Conservation (phyloP, 2,329 filamentous ascomycete species). For the Aureobasidium pullulans region DNA sequence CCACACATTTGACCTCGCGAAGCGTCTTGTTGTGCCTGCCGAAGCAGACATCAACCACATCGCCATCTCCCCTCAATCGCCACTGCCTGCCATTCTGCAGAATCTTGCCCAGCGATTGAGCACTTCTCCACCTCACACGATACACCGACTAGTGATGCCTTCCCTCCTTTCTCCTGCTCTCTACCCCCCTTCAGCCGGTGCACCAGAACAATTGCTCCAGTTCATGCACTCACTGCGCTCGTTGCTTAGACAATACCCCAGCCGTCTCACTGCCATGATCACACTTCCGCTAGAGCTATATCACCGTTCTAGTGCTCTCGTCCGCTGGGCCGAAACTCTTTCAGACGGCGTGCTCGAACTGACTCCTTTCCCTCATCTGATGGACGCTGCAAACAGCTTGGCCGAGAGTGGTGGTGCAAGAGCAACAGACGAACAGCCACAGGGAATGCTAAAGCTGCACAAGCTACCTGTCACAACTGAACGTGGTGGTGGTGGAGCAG, state of each 20-base stretch:
- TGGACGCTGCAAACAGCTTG: slow-evolving; percentile 40
- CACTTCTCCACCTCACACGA: slow-evolving; percentile 49
- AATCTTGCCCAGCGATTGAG: slow-evolving; percentile 50
- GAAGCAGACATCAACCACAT: slow-evolving; percentile 38
- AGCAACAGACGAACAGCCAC: slow-evolving; percentile 64
- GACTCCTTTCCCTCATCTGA: slow-evolving; percentile 60
- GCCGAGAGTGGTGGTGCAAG: slow-evolving; percentile 43
- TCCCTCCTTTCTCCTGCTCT: slow-evolving; percentile 77
- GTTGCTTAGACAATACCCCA: slow-evolving; percentile 61
- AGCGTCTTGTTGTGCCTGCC: slow-evolving; percentile 37
- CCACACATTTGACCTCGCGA: slow-evolving; percentile 47
- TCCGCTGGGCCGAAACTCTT: slow-evolving; percentile 78
- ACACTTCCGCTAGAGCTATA: slow-evolving; percentile 76
- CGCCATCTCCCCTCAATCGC: slow-evolving; percentile 56
- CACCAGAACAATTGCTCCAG: slow-evolving; percentile 66
- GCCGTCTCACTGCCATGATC: slow-evolving; percentile 61
- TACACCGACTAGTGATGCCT: slow-evolving; percentile 82
- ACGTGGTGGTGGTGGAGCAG: slow-evolving; percentile 70
- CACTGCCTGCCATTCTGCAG: slow-evolving; percentile 57
- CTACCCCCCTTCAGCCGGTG: slow-evolving; percentile 62
- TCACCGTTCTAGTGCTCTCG: slow-evolving; percentile 65
- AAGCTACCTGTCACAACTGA: slow-evolving; percentile 80
- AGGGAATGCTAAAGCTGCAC: slow-evolving; percentile 79
- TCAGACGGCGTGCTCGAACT: slow-evolving; percentile 83
- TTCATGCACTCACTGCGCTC: slow-evolving; percentile 75